phyloP scores from a whole-genome alignment of 805 yeast genomes.

The Cyberlindnera misumaiensis region DNA sequence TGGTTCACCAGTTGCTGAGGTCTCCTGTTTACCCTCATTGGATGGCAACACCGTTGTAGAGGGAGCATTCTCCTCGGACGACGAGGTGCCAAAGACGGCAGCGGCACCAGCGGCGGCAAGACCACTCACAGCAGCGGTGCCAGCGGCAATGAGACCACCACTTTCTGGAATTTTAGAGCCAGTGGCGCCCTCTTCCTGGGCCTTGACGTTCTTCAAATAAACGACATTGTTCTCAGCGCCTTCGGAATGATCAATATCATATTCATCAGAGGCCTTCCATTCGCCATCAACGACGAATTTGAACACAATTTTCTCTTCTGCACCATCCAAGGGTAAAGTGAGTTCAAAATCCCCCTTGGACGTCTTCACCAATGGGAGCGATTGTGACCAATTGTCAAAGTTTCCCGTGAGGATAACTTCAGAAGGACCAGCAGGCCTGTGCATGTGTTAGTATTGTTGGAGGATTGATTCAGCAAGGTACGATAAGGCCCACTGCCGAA shows the following conservation, averaged over 20 bases:
- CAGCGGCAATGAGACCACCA: constrained; percentile 35
- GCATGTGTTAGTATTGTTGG: too few relatives aligned
- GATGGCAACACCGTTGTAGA: constrained; percentile 41
- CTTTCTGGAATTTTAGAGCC: constrained; percentile 36
- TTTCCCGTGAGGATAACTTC: constrained; percentile 65
- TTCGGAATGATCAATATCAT: constrained; percentile 36
- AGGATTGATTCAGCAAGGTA: too few relatives aligned
- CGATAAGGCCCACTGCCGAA: too few relatives aligned
- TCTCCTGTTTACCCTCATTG: constrained; percentile 33
- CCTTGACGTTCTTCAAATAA: constrained; percentile 16
- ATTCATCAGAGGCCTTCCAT: constrained; percentile 42
- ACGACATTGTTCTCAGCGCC: constrained; percentile 34
- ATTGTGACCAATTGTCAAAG: constrained; percentile 61
- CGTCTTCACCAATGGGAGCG: constrained; percentile 53
- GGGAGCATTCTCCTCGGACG: constrained; percentile 31
- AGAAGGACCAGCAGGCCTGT: constrained; percentile 44
- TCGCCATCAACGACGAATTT: constrained; percentile 66
- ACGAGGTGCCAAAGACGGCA: constrained; percentile 23
- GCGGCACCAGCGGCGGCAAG: constrained; percentile 20
- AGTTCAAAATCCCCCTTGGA: constrained; percentile 55
- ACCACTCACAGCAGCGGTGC: too few relatives aligned
- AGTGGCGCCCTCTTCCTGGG: constrained; percentile 7
- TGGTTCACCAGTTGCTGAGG: constrained; percentile 57
- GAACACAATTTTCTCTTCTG: constrained; percentile 35
- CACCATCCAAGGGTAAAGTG: constrained; percentile 42